Evolutionary conservation across 345 rosid species (phyloP), one percentile per base, ranked within the genome.

Genomic region (Rhizophora apiculata): DNA sequence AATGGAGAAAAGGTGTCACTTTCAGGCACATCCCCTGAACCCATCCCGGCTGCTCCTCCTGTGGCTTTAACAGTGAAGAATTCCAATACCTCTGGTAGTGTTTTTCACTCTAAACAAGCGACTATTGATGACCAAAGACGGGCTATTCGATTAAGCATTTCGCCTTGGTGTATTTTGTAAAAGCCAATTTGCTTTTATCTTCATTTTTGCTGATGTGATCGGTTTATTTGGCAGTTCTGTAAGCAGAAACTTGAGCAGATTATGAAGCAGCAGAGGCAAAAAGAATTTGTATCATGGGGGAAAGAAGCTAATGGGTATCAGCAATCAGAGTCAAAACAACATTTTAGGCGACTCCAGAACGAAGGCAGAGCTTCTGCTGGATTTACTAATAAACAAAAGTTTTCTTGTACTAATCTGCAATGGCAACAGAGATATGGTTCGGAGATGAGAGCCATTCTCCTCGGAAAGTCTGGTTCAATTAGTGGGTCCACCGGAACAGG

Each of bases 401-500:
- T 32, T 15, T 21, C 73, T 26, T 67, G 71, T 80, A 51, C 73
- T 62, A 59, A 39, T 30, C 60, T 69, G 80, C 73, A 71, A 46
- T 60, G 76, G 46, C 74, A 84, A 73, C 86, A 76, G 51, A 63
- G 62, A 21, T 57, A 60, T 13, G 79, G 82, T 62, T 83, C 94
- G 1, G 88, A 85, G 6, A 80, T 80, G 84, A 84, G 81, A 51
- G 91, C 91, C n/a, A 86, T 93, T 74, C 82, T 88, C 63, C 86
- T 87, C 10, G 80, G 82, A 26, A 84, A 83, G 62, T 60, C 83
- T 20, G 80, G 87, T 72, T 71, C 92, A 16, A 79, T 62, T 74
- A 71, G 72, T 37, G 80, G 78, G 27, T 84, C 96, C 19, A 57
- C 79, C 69, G 98, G 97, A 29, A 93, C 98, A 0, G 98, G 98